A percentile compares a stretch with the other conserved stretches of the same genome.
Conservation (phyloP, 176 grass and related monocot genomes). For the Musa acuminata region DNA sequence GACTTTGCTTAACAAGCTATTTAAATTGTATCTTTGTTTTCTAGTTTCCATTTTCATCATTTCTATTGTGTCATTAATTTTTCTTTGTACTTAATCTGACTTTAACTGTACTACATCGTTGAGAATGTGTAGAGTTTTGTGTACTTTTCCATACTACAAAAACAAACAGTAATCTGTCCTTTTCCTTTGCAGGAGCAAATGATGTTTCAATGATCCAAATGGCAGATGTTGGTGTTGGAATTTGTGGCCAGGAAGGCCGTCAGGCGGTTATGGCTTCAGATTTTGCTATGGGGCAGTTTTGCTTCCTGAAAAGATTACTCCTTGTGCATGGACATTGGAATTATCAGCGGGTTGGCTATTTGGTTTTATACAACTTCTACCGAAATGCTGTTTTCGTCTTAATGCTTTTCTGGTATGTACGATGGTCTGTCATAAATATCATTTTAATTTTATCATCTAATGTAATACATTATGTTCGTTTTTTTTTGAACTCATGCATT, state of each 20-base stretch:
- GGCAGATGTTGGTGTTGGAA: slow-evolving; percentile 98
- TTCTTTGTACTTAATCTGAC: too few species aligned
- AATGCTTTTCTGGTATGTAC: slow-evolving; percentile 91
- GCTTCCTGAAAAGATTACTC: slow-evolving; percentile 96
- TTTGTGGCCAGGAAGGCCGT: slow-evolving; percentile 98
- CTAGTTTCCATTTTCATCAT: neutral
- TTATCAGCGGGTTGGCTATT: slow-evolving; percentile 96
- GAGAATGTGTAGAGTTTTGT: too few species aligned
- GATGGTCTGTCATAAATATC: neutral
- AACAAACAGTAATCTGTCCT: too few species aligned
- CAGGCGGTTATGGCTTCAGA: slow-evolving; percentile 99
- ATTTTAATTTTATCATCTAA: neutral
- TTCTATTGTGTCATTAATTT: neutral
- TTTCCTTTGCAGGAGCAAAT: slow-evolving; percentile 64
- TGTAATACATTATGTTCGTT: neutral
- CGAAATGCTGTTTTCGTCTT: slow-evolving; percentile 96
- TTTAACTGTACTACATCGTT: too few species aligned
- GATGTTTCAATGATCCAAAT: slow-evolving; percentile 99
- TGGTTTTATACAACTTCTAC: slow-evolving; percentile 98
- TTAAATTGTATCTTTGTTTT: neutral
- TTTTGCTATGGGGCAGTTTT: slow-evolving; percentile 99
- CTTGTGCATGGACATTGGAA: slow-evolving; percentile 99
- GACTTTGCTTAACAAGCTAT: neutral
- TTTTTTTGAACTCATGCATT: neutral
- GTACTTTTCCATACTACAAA: too few species aligned